Base-by-base conservation (phyloP, 176 grass and related monocot genomes). In the Oryza meyeriana region DNA sequence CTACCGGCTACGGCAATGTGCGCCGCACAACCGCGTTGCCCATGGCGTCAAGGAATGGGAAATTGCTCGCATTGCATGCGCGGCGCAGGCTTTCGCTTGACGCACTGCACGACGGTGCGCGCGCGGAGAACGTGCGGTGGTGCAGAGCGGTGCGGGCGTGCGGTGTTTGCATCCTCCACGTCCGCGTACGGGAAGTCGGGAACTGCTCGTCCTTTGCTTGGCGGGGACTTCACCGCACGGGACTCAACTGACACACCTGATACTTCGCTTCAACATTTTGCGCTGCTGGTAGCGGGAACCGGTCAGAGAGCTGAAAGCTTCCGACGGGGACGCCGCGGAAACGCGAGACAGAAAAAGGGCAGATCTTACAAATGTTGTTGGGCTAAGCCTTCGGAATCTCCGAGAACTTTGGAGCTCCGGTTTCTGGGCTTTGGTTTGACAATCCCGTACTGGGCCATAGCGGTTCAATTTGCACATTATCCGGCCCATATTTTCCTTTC, bases 41-140 rank as follows among this genome's bases (percentile, higher is more conserved):
- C 4, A 70, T 78, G 74, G 80, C 86, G 80, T 89, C 83, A 89
- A 89, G 78, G 22, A 81, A 89, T 76, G 71, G 87, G 77, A 77
- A 58, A 55, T 55, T 3, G 47, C 12, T 44, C 12, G 12, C 41
- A 44, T 6, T 41, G 41, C 66, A 24, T 42, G 25, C 29, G 30
- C 42, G 3, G n/a, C 36, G 50, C 36, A 71, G 64, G 64, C 57
- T 72, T 82, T 81, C 65, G 27, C 78, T 77, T 66, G 12, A 89
- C 85, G 87, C 72, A 55, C 85, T 3, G 63, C 22, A 59, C 55
- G 4, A 25, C 22, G 55, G 55, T 25, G 55, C 6, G 50, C 9
- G 55, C 9, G 52, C 24, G 11, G 1, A 10, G 29, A 25, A 34
- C 41, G 6, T 5, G 12, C 9, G 69, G 69, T 41, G 17, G 61